Evolutionary conservation across 1,284 basidiomycete species (phyloP).

Genomic region (Sporisorium reilianum): DNA sequence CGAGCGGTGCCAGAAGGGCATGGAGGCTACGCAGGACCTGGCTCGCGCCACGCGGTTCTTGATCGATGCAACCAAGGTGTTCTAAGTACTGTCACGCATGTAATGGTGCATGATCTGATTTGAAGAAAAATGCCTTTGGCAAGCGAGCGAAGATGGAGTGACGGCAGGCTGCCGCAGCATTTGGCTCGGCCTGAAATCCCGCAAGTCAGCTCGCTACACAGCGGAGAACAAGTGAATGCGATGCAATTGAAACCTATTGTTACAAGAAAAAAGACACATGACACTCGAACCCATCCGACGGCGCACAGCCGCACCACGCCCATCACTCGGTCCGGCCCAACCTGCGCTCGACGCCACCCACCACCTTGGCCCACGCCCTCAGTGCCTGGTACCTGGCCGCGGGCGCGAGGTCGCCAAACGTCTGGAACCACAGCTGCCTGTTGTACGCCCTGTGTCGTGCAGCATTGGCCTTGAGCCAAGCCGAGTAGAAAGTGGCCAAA

Average conservation of each 20-base stretch:
- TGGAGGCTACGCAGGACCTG: conserved; percentile 15
- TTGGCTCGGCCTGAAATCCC: background rate
- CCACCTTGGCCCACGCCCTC: conserved; percentile 43
- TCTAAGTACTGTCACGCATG: background rate
- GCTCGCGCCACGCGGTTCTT: conserved; percentile 10
- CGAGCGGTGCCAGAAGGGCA: conserved; percentile 14
- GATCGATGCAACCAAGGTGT: conserved; percentile 1
- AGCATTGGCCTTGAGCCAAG: conserved; percentile 63
- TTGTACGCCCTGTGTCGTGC: conserved; percentile 62
- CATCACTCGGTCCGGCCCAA: conserved; percentile 22
- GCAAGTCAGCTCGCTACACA: background rate
- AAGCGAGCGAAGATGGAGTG: background rate
- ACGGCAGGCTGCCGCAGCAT: conserved; percentile 18
- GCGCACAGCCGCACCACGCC: too few relatives aligned
- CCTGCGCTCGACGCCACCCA: conserved; percentile 22
- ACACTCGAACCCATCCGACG: too few relatives aligned
- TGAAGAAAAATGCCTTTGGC: background rate
- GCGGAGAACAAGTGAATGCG: background rate
- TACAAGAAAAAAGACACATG: background rate
- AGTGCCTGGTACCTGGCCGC: conserved; percentile 41
- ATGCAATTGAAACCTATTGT: background rate
- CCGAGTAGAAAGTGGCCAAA: conserved; percentile 62
- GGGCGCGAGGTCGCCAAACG: conserved; percentile 49
- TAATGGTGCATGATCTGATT: background rate
- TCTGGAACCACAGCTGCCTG: conserved; percentile 57